These are phyloP conservation scores for Pseudofabraea citricarpa DNA, from an alignment of 2,329 filamentous ascomycete genomes.

Conservation along the genomic window DNA sequence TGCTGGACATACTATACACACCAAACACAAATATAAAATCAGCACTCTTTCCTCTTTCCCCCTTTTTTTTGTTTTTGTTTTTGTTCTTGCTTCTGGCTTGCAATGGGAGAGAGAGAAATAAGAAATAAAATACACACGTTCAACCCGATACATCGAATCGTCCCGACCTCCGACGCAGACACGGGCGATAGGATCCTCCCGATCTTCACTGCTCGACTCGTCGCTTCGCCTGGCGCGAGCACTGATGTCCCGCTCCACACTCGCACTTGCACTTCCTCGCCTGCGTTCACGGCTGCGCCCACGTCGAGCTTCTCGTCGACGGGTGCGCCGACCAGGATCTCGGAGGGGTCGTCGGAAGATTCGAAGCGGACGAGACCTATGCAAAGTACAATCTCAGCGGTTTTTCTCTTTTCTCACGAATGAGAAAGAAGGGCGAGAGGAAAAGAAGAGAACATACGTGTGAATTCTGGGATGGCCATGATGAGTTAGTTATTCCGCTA, in stretches of 20 bases:
- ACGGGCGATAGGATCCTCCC: slow-evolving; percentile 38
- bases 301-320: slow-evolving; percentile 48
- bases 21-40: no score
- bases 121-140: slow-evolving; percentile 32
- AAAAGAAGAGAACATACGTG: no score
- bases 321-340: slow-evolving; percentile 53
- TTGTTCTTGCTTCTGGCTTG: no score
- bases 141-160: slow-evolving; percentile 45
- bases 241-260: slow-evolving; percentile 56
- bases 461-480: no score
- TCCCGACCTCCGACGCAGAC: slow-evolving; percentile 37
- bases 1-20: slow-evolving; percentile 40
- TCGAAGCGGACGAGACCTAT: slow-evolving; percentile 56
- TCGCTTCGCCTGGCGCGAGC: slow-evolving; percentile 46
- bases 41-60: no score
- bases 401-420: no score
- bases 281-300: slow-evolving; percentile 49
- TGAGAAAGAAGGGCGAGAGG: no score
- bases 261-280: slow-evolving; percentile 49
- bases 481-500: no score
- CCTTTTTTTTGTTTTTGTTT: no score
- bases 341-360: slow-evolving; percentile 41
- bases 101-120: neutral
- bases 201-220: slow-evolving; percentile 40
- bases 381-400: no score